Percentiles rank a stretch among this genome's conserved stretches.
Evolutionary conservation across 495 filamentous ascomycete genomes (phyloP).

Genomic region (Massariosphaeria phaeospora): DNA sequence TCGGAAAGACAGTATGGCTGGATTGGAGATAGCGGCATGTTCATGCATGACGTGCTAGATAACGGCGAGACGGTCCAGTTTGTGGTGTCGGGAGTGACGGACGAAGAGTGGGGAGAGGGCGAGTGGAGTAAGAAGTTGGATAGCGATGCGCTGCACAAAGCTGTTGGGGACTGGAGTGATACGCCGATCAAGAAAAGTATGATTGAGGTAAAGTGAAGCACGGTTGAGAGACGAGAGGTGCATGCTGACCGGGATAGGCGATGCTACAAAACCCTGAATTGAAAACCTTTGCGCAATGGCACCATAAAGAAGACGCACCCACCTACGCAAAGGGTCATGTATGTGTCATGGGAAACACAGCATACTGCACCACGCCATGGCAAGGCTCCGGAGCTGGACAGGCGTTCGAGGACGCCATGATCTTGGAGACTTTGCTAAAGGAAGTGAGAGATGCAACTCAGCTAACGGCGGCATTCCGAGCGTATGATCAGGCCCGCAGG

Average conservation of each 20-base stretch:
- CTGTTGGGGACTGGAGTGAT: not conserved
- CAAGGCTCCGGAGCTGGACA: slow-evolving; percentile 32
- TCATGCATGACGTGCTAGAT: slow-evolving; percentile 19
- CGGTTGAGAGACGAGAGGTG: not conserved
- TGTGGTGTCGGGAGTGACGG: not conserved
- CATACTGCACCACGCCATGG: slow-evolving; percentile 30
- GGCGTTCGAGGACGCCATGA: slow-evolving; percentile 37
- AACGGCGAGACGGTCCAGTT: slow-evolving; percentile 10
- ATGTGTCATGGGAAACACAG: slow-evolving; percentile 33
- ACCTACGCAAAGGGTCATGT: slow-evolving; percentile 9
- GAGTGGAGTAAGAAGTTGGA: slow-evolving; percentile 11
- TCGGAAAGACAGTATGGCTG: slow-evolving; percentile 21
- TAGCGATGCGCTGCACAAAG: not conserved
- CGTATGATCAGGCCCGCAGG: slow-evolving; percentile 37
- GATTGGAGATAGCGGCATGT: slow-evolving; percentile 11
- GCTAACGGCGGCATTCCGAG: slow-evolving; percentile 35
- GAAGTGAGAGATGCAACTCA: slow-evolving; percentile 4
- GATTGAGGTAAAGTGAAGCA: not conserved
- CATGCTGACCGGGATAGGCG: slow-evolving; percentile 1
- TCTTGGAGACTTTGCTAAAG: slow-evolving; percentile 29
- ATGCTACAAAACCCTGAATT: slow-evolving; percentile 12
- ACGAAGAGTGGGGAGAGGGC: not conserved
- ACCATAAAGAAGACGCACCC: slow-evolving; percentile 3
- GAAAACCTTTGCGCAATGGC: slow-evolving; percentile 6
- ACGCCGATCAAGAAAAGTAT: slow-evolving; percentile 10